A percentile compares a stretch with the other conserved stretches of the same genome.
Evolutionary conservation across 2,329 filamentous ascomycete species (phyloP).

Genomic region (Cordyceps tenuipes): DNA sequence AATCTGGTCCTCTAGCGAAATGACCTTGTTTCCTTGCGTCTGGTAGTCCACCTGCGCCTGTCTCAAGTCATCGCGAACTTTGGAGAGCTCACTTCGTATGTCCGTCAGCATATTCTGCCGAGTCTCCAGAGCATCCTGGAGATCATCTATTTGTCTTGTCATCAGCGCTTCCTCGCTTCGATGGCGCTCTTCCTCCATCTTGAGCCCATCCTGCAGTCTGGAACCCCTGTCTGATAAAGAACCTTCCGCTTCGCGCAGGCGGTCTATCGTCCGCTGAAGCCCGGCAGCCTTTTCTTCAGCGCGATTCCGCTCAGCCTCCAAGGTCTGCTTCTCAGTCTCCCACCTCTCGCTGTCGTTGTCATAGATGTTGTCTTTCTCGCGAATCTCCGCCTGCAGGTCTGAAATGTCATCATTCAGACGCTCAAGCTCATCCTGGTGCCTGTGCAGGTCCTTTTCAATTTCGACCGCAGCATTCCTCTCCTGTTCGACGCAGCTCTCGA

Average conservation of each 20-base stretch:
- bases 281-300: slow-evolving; percentile 60
- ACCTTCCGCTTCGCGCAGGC: slow-evolving; percentile 59
- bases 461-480: slow-evolving; percentile 51
- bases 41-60: slow-evolving; percentile 56
- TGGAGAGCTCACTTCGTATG: slow-evolving; percentile 56
- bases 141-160: slow-evolving; percentile 63
- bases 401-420: slow-evolving; percentile 51
- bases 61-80: slow-evolving; percentile 61
- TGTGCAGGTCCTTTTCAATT: slow-evolving; percentile 50
- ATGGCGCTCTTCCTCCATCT: slow-evolving; percentile 65
- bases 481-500: slow-evolving; percentile 40
- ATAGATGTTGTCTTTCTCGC: slow-evolving; percentile 62
- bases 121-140: slow-evolving; percentile 62
- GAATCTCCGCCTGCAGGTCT: slow-evolving; percentile 54
- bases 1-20: slow-evolving; percentile 67
- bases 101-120: slow-evolving; percentile 58
- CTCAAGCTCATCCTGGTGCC: slow-evolving; percentile 37
- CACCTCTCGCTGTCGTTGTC: slow-evolving; percentile 65
- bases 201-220: slow-evolving; percentile 58
- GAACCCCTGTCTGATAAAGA: slow-evolving; percentile 59
- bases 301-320: slow-evolving; percentile 57
- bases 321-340: slow-evolving; percentile 56
- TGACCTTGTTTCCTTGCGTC: slow-evolving; percentile 54
- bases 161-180: slow-evolving; percentile 62
- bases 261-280: slow-evolving; percentile 63